Percentiles rank a stretch among this genome's conserved stretches.
Evolutionary conservation across 495 filamentous ascomycete species (phyloP).

Genomic region (Annulohypoxylon maeteangense): DNA sequence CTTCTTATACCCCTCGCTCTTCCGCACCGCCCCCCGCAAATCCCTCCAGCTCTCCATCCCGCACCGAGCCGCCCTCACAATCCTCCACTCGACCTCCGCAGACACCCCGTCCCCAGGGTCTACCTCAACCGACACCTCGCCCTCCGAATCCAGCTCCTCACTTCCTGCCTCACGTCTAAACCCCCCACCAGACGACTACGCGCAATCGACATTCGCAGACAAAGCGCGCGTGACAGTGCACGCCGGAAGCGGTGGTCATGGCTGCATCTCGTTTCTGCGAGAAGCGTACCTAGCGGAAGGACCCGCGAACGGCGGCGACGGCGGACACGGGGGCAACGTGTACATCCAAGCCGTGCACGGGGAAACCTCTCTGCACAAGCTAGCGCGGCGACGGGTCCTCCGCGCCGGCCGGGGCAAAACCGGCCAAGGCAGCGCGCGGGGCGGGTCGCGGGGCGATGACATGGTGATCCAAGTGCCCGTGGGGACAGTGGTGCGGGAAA

Average conservation of each 20-base stretch:
- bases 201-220: conserved; percentile 84
- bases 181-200: conserved; percentile 83
- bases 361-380: conserved; percentile 91
- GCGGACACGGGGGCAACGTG: conserved; percentile 87
- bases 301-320: conserved; percentile 97
- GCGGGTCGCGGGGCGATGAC: conserved; percentile 86
- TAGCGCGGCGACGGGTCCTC: conserved; percentile 78
- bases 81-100: conserved; percentile 39
- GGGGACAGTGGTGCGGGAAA: conserved; percentile 87
- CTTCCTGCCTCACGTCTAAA: conserved; percentile 71
- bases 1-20: conserved; percentile 72
- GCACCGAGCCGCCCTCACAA: conserved; percentile 39
- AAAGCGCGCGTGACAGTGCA: conserved; percentile 78
- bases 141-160: conserved; percentile 40
- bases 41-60: conserved; percentile 28
- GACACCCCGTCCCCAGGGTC: conserved; percentile 32
- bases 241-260: conserved; percentile 85
- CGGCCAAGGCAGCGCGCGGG: conserved; percentile 83
- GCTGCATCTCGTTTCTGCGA: conserved; percentile 91
- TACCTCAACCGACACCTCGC: conserved; percentile 49
- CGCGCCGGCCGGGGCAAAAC: conserved; percentile 83
- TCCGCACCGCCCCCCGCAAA: conserved; percentile 45
- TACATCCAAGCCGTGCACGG: conserved; percentile 94
- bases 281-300: conserved; percentile 89
- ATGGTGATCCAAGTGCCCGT: conserved; percentile 90